Base-by-base conservation (phyloP, 768 basidiomycete genomes). In the Piloderma croceum region DNA sequence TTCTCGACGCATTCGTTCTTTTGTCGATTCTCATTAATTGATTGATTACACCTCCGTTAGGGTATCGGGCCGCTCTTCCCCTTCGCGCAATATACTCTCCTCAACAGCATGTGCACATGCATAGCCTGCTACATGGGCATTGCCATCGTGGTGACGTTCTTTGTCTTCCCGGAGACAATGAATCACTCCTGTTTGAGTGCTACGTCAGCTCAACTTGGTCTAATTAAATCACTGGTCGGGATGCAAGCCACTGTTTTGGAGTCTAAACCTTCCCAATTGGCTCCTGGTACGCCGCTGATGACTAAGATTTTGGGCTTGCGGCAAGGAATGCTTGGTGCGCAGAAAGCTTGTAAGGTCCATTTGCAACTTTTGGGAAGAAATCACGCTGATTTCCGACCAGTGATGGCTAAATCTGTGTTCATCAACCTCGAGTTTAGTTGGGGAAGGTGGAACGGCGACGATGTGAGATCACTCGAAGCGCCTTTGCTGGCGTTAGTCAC, bases 131-230 rank as follows among this genome's bases (percentile, higher is more conserved):
- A 71, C 58, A 55, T 70, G 32, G 77, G 61, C n/a, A 72, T 76
- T 36, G 74, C 64, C 0, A 21, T 72, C n/a, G 59, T 68, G 4
- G 51, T 64, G 3, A 68, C 69, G 7, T 38, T 71, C 6, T 50
- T 76, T 39, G 57, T 77, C 37, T 80, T 79, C 54, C 78, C 78
- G 6, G 67, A 73, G 47, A 67, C 73, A 1, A 57, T 77, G 38
- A 68, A 71, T 42, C 70, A 74, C 40, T 49, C 61, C 3, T 59
- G 59, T 25, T 54, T 73, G 33, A 50, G 46, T 15, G 54, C 47
- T 7, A 41, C 59, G n/a, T 51, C 55, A 3, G 52, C 39, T 10
- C 58, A 67, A 24, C 50, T 69, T 2, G 49, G 51, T 15, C 51
- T 58, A 20, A 33, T 65, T 5, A 48, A 57, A 38, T 24, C 35